Base-by-base conservation (phyloP, 352 stramenopile genomes). In the Phytophthora podocarpi region DNA sequence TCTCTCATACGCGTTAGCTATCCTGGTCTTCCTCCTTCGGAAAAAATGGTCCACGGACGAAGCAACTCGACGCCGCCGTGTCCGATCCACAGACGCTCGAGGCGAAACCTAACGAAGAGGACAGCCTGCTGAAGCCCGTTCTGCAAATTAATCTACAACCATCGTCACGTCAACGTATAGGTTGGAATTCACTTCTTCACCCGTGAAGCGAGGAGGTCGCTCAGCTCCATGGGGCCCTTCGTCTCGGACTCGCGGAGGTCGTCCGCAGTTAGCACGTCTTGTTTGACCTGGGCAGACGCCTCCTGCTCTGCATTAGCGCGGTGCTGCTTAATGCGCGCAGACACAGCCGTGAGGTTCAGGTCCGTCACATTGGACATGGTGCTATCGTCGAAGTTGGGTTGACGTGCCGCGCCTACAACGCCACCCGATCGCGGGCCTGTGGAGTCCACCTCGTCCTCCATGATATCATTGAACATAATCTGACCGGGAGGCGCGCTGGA, bases 381-480 rank as follows among this genome's bases (percentile, higher is more conserved):
- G 35, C 30, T 80, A 48, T 74, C 49, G 4, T 49, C 48, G n/a
- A 76, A 67, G 39, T 64, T 70, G 16, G 64, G 50, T 42, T n/a
- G 45, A 9, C 32, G 32, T 13, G 42, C 37, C 8, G 42, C 39
- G 24, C 18, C 37, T 18, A 58, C 35, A 11, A 42, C 52, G 26
- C 45, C 28, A 37, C 45, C 46, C 9, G 52, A 27, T 30, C 35
- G 36, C 13, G 30, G 62, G 15, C 45, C 35, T 5, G 61, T 30
- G 15, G 59, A 62, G 43, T 69, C 59, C 32, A 81, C 66, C 26
- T 82, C 77, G 40, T 87, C 78, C 59, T 87, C 78, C 51, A 72
- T 72, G 16, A 87, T 87, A 55, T 87, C 70, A 56, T 87, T 87
- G 48, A 87, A 87, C 67, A 78, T 63, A 36, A 80, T 76, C 39